Base-by-base conservation (phyloP, 257 asterid species). In the Salvia hispanica region DNA sequence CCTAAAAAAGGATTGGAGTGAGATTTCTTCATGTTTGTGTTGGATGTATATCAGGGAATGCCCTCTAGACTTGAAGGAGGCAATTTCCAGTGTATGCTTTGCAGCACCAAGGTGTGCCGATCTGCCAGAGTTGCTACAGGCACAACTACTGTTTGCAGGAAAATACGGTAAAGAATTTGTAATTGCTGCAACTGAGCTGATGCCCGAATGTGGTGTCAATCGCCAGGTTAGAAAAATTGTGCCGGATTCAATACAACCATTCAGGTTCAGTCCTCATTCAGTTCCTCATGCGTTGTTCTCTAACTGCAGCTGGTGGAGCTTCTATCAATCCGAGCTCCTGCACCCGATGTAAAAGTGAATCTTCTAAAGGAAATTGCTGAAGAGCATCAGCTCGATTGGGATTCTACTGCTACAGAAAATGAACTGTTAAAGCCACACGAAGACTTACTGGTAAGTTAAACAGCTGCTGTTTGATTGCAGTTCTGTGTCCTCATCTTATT, bases 91-190 rank as follows among this genome's bases (percentile, higher is more conserved):
- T 61, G 68, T 94, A 67, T 91, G 98, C 84, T 94, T 91, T 82
- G 96, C 99, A 12, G 96, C 99, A 69, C 99, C 97, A 63, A 87
- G 99, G 79, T 94, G 98, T 71, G 91, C 96, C 18, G 99, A 94
- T 87, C 86, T 94, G 16, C 80, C 88, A 2, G 98, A 94, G 82
- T 76, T 94, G 87, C 78, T 76, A 52, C 95, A 85, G 70, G 96
- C 77, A 64, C 98, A 89, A 73, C 56, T 91, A 82, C 57, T 82
- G 46, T 94, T 94, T 75, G 82, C 86, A 40, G 88, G 89, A 6
- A 94, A 94, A 87, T 94, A 94, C 47, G 96, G 98, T 62, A 87
- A 86, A 82, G 96, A 94, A 62, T 94, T 91, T 34, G 89, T 91
- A 15, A 6, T 82, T 28, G 89, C 96, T 51, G 98, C 99, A 65